A percentile compares a stretch with the other conserved stretches of the same genome.
Conservation (phyloP, 2,329 filamentous ascomycete genomes). For the Metarhizium guizhouense region DNA sequence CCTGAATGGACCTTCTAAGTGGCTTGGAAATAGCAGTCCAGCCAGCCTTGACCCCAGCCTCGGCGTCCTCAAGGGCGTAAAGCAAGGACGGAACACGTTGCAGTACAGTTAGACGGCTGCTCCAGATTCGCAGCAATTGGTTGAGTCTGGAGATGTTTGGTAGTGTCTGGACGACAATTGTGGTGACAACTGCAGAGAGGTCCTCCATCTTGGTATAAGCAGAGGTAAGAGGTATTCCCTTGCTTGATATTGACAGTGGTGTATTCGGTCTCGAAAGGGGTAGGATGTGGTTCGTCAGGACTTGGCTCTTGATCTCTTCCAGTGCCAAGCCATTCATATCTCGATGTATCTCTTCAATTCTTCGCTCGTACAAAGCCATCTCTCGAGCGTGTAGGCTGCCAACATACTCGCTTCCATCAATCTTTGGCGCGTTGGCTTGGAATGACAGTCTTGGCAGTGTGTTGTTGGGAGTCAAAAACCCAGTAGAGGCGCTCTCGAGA, state of each 20-base stretch:
- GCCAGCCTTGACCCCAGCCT: slow-evolving; percentile 54
- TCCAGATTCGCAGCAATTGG: slow-evolving; percentile 69
- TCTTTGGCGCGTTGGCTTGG: slow-evolving; percentile 13
- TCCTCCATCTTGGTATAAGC: slow-evolving; percentile 72
- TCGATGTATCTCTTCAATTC: slow-evolving; percentile 64
- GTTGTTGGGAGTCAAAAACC: slow-evolving; percentile 41
- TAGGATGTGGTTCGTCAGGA: slow-evolving; percentile 71
- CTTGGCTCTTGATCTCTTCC: slow-evolving; percentile 83
- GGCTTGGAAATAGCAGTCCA: slow-evolving; percentile 50
- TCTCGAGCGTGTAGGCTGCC: slow-evolving; percentile 61
- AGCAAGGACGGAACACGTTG: slow-evolving; percentile 64
- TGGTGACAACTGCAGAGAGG: slow-evolving; percentile 80
- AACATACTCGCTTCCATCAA: slow-evolving; percentile 39
- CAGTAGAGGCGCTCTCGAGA: slow-evolving; percentile 34
- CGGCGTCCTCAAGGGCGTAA: slow-evolving; percentile 54
- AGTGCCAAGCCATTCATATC: slow-evolving; percentile 63
- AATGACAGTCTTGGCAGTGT: slow-evolving; percentile 31
- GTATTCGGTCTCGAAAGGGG: slow-evolving; percentile 33
- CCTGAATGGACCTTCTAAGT: slow-evolving; percentile 11
- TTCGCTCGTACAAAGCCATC: slow-evolving; percentile 59
- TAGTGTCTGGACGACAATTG: slow-evolving; percentile 81
- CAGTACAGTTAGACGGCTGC: slow-evolving; percentile 64
- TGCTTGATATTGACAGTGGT: slow-evolving; percentile 22
- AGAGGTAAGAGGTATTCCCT: slow-evolving; percentile 32
- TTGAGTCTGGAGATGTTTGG: slow-evolving; percentile 70